phyloP scores from a whole-genome alignment of 495 filamentous ascomycete species.

The Halenospora varia region DNA sequence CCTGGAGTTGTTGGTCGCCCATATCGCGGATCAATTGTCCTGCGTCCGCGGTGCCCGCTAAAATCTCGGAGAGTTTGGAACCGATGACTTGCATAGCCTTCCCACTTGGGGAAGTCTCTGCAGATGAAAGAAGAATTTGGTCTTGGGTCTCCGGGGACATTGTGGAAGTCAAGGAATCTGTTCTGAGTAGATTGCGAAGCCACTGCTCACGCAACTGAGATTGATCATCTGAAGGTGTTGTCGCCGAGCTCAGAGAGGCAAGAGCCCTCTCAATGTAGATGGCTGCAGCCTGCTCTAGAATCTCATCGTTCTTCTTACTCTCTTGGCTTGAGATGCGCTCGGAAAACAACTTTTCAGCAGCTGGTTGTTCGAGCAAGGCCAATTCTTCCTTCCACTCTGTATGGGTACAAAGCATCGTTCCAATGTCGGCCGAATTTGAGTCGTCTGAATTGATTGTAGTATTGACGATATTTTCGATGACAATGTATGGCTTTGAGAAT shows the following conservation, averaged over 20 bases:
- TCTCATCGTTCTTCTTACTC: neutral
- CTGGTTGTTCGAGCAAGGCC: neutral
- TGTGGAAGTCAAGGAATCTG: neutral
- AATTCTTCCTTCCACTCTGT: neutral
- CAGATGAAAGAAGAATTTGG: neutral
- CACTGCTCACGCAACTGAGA: neutral
- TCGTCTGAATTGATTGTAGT: neutral
- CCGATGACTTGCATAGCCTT: neutral
- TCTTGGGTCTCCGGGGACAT: neutral
- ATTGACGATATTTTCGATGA: neutral
- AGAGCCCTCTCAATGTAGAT: neutral
- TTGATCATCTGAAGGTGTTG: neutral
- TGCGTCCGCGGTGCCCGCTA: neutral
- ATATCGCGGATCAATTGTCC: neutral
- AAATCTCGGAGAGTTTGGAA: neutral
- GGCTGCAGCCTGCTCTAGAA: neutral
- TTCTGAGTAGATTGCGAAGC: neutral
- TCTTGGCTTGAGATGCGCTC: neutral
- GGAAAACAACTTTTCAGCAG: neutral
- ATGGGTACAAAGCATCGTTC: constrained; percentile 1
- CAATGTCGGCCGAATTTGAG: neutral
- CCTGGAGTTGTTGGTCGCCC: neutral
- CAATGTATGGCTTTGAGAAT: constrained; percentile 3
- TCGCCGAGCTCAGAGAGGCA: neutral
- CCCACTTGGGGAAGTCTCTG: neutral